These are phyloP conservation scores for Platanthera guangdongensis DNA, from an alignment of 106 monocot genomes.

Conservation along the genomic window DNA sequence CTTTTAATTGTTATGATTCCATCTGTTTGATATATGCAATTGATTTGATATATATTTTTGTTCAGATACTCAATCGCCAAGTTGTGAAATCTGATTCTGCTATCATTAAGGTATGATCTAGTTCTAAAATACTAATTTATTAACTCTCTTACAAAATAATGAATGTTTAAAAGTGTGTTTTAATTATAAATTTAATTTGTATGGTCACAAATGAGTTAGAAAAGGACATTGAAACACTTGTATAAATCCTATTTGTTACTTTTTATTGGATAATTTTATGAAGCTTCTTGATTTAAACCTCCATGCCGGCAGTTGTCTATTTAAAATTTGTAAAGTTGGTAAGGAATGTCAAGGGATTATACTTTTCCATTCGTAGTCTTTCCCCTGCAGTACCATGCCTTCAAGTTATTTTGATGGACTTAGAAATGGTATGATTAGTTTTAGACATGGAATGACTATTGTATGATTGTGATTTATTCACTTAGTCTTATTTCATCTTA, in stretches of 20 bases:
- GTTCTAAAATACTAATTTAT: background rate
- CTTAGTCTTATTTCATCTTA: background rate
- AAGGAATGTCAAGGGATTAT: background rate
- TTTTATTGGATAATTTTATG: background rate
- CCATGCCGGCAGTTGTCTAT: background rate
- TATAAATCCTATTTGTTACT: background rate
- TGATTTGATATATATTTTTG: background rate
- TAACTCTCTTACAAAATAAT: background rate
- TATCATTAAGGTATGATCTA: conserved; percentile 63
- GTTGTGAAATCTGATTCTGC: conserved; percentile 98
- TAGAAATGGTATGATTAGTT: background rate
- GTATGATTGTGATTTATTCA: background rate
- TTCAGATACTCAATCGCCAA: conserved; percentile 82
- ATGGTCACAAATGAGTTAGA: background rate
- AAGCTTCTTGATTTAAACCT: background rate
- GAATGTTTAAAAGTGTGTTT: background rate
- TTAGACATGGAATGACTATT: background rate
- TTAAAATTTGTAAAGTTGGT: background rate
- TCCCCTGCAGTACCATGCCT: background rate
- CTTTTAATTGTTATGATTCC: background rate
- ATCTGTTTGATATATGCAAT: background rate
- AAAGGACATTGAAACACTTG: background rate
- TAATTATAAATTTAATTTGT: background rate
- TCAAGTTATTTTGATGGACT: background rate
- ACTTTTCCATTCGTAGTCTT: background rate